These are phyloP conservation scores for Geranium brycei DNA, from an alignment of 345 rosid species.

Conservation along the genomic window DNA sequence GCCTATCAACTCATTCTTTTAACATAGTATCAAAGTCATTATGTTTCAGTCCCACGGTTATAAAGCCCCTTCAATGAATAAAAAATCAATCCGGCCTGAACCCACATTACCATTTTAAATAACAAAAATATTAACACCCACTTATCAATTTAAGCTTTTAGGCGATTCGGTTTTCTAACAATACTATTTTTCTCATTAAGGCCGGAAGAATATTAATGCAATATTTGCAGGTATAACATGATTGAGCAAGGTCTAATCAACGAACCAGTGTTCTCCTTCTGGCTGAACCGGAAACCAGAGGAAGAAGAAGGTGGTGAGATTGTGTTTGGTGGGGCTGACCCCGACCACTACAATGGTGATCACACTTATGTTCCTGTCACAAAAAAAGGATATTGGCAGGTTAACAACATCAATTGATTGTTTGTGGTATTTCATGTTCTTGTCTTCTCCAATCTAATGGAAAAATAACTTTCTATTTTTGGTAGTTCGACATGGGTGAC, in stretches of 20 bases:
- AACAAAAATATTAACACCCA: no score
- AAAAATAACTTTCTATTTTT: constrained; percentile 6
- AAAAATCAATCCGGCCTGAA: no score
- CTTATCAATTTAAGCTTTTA: background rate
- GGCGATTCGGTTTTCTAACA: no score
- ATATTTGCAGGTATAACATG: constrained; percentile 84
- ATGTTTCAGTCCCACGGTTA: no score
- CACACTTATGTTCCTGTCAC: constrained; percentile 88
- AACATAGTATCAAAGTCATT: no score
- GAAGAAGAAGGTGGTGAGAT: constrained; percentile 81
- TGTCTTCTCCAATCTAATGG: no score
- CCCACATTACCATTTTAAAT: no score
- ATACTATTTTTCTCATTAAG: no score
- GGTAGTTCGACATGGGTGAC: constrained; percentile 78
- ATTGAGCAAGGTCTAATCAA: constrained; percentile 57
- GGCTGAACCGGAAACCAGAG: constrained; percentile 67
- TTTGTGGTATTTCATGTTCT: no score
- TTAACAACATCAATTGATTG: constrained; percentile 1
- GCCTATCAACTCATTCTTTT: no score
- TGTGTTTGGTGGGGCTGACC: constrained; percentile 78
- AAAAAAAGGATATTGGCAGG: constrained; percentile 93
- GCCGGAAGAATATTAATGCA: no score
- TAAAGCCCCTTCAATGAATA: no score
- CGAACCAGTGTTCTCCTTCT: constrained; percentile 78
- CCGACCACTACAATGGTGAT: constrained; percentile 63